phyloP scores from a whole-genome alignment of 2,329 filamentous ascomycete species.

The Pyricularia grisea region DNA sequence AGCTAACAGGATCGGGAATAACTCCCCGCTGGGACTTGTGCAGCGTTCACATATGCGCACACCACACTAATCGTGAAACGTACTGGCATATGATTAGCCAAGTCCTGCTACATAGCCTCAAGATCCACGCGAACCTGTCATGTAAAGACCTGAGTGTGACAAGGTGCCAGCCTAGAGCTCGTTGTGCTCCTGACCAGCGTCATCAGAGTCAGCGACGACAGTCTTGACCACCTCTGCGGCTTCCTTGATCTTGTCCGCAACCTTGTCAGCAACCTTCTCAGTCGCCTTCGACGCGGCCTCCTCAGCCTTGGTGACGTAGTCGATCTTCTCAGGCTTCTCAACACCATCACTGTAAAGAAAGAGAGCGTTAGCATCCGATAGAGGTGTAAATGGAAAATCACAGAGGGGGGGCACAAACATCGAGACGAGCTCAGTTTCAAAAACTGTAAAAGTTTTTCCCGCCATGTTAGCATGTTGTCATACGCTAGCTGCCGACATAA shows the following conservation, averaged over 20 bases:
- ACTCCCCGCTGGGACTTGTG: neutral
- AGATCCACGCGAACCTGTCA: neutral
- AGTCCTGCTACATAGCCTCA: neutral
- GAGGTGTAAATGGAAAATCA: neutral
- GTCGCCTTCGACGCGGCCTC: conserved; percentile 18
- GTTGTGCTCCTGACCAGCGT: conserved; percentile 45
- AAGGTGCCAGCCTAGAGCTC: conserved; percentile 37
- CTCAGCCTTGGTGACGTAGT: conserved; percentile 24
- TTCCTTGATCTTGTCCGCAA: conserved; percentile 34
- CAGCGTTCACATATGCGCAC: neutral
- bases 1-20: neutral
- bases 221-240: conserved; percentile 44
- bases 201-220: conserved; percentile 41
- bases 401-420: neutral
- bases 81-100: neutral
- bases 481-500: neutral
- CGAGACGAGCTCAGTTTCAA: conserved; percentile 7
- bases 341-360: conserved; percentile 74
- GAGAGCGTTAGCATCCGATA: conserved; percentile 66
- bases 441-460: conserved; percentile 36
- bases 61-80: neutral
- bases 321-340: conserved; percentile 34
- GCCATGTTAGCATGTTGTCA: neutral
- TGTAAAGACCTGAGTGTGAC: neutral
- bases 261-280: conserved; percentile 32